These are phyloP conservation scores for Rhizopogon salebrosus DNA, from an alignment of 768 basidiomycete species.

Conservation along the genomic window DNA sequence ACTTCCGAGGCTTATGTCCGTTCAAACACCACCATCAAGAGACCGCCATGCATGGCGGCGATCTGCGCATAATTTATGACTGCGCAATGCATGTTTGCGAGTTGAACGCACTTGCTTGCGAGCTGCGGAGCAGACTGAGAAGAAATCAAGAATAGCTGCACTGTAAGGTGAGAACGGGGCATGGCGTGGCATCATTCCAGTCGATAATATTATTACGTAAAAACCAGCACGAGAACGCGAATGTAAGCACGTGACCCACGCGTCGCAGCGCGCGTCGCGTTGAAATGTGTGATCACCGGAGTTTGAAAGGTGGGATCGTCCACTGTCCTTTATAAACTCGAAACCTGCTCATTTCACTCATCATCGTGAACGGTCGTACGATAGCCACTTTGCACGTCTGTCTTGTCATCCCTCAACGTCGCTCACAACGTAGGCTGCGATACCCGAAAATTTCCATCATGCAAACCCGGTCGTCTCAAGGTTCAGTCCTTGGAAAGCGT, in stretches of 20 bases:
- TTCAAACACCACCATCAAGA: no score
- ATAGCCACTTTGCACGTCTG: no score
- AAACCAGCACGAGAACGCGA: constrained; percentile 1
- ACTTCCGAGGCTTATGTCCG: no score
- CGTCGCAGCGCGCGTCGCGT: constrained; percentile 13
- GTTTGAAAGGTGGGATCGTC: constrained; percentile 15
- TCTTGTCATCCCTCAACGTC: neutral
- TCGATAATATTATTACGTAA: no score
- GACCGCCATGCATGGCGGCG: neutral
- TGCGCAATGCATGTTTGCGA: neutral
- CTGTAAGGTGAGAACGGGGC: no score
- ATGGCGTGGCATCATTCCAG: no score
- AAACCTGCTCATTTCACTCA: neutral
- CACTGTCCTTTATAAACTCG: neutral
- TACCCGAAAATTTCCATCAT: constrained; percentile 23
- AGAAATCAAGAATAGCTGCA: neutral
- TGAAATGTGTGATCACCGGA: constrained; percentile 19
- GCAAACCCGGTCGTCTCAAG: constrained; percentile 35
- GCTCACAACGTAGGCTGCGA: neutral
- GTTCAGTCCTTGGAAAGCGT: constrained; percentile 50
- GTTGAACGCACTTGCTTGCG: neutral
- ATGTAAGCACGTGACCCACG: constrained; percentile 8
- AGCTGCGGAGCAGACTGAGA: neutral
- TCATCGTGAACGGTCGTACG: neutral
- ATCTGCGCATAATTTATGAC: neutral